Percentiles rank a stretch among this genome's conserved stretches.
Conservation (phyloP, 495 filamentous ascomycete species). For the Glarea lozoyensis region DNA sequence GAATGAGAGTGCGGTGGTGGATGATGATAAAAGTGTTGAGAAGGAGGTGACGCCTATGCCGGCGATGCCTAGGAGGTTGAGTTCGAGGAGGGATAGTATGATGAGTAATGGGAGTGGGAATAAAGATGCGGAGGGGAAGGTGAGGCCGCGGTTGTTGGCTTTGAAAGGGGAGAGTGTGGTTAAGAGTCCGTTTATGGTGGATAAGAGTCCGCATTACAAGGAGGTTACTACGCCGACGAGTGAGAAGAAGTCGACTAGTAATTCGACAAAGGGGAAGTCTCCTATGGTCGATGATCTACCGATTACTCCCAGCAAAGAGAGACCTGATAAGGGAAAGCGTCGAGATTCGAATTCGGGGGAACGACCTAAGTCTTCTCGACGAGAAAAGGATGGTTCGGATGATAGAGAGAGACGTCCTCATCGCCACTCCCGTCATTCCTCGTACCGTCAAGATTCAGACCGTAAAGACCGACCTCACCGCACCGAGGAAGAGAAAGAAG, state of each 20-base stretch:
- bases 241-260: too few species aligned
- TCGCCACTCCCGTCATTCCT: background rate
- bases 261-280: too few species aligned
- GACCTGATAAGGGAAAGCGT: background rate
- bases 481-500: slow-evolving; percentile 14
- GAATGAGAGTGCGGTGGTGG: slow-evolving; percentile 9
- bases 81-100: slow-evolving; percentile 10
- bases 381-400: background rate
- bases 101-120: background rate
- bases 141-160: slow-evolving; percentile 11
- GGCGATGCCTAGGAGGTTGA: slow-evolving; percentile 4
- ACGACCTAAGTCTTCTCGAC: background rate
- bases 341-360: background rate
- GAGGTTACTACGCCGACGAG: slow-evolving; percentile 1
- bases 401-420: background rate
- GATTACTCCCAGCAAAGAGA: background rate
- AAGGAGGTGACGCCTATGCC: background rate
- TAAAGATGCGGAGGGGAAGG: slow-evolving; percentile 4
- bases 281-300: too few species aligned
- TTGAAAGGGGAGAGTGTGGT: slow-evolving; percentile 19
- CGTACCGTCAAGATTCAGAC: slow-evolving; percentile 7
- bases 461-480: slow-evolving; percentile 3
- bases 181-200: slow-evolving; percentile 16
- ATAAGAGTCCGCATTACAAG: slow-evolving; percentile 16
- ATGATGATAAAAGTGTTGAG: slow-evolving; percentile 1